Evolutionary conservation across 179 eudicot species (phyloP).

Genomic region (Nepenthes alata): DNA sequence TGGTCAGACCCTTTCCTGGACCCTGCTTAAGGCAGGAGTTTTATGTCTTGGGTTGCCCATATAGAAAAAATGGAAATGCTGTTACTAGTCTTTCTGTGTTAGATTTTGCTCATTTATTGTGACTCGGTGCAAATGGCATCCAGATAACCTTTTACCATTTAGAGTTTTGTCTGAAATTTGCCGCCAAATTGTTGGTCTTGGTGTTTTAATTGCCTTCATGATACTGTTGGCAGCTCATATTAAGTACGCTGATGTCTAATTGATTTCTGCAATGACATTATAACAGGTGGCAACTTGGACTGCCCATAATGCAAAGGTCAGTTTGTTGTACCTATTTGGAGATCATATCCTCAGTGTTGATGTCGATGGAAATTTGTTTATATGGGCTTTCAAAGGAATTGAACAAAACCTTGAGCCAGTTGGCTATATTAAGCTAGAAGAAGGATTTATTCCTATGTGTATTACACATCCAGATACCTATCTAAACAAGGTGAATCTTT

Average conservation of each 20-base stretch:
- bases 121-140: too few species aligned
- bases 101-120: too few species aligned
- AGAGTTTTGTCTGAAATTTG: too few species aligned
- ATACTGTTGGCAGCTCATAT: background rate
- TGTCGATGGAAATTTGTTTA: conserved; percentile 55
- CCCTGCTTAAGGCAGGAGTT: too few species aligned
- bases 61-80: too few species aligned
- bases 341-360: conserved; percentile 86
- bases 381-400: conserved; percentile 88
- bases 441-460: conserved; percentile 58
- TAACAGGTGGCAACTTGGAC: conserved; percentile 86
- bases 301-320: conserved; percentile 63
- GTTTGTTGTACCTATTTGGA: conserved; percentile 65
- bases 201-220: background rate
- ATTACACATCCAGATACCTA: conserved; percentile 96
- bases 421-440: conserved; percentile 55
- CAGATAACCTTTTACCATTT: background rate
- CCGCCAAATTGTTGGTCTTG: too few species aligned
- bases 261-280: conserved; percentile 4
- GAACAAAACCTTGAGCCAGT: conserved; percentile 51
- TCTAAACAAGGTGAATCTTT: conserved; percentile 60
- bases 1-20: too few species aligned
- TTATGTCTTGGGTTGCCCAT: too few species aligned
- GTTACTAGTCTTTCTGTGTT: too few species aligned
- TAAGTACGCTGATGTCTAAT: background rate